Evolutionary conservation across 176 grass and related monocot genomes (phyloP).

Genomic region (Thinopyrum elongatum): DNA sequence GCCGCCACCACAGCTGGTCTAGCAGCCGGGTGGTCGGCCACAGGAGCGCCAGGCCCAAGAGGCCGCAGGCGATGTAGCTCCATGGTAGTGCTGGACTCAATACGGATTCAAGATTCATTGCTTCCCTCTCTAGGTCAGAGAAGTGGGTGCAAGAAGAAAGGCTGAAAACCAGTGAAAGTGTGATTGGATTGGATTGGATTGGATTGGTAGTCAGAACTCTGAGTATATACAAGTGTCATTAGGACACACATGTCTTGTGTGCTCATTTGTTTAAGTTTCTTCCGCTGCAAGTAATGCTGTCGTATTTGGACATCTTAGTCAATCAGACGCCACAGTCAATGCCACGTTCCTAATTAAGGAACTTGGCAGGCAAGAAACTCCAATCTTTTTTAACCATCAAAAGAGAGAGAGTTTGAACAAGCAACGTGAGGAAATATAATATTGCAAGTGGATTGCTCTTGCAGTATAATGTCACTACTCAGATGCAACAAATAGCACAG

Average conservation of each 20-base stretch:
- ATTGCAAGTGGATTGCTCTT: too few relatives aligned
- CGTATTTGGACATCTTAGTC: neutral
- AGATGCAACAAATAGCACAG: too few relatives aligned
- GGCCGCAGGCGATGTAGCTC: neutral
- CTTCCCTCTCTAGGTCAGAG: neutral
- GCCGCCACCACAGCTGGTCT: constrained; percentile 47
- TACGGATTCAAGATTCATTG: neutral
- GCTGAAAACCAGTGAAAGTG: too few relatives aligned
- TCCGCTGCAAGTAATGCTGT: neutral
- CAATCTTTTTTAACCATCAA: neutral
- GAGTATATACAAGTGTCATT: neutral
- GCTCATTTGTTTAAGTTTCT: neutral
- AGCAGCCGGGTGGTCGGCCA: constrained; percentile 15
- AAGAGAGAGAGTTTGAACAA: too few relatives aligned
- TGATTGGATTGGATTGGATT: neutral
- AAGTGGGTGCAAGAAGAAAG: too few relatives aligned
- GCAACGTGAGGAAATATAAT: neutral
- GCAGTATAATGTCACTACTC: too few relatives aligned
- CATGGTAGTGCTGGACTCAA: neutral
- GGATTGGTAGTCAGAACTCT: neutral
- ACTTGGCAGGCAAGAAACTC: neutral
- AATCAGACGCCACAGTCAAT: neutral
- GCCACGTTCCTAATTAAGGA: neutral
- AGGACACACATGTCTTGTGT: neutral
- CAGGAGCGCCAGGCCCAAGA: constrained; percentile 13